phyloP scores from a whole-genome alignment of 2,329 filamentous ascomycete species.

The Stemphylium lycopersici region DNA sequence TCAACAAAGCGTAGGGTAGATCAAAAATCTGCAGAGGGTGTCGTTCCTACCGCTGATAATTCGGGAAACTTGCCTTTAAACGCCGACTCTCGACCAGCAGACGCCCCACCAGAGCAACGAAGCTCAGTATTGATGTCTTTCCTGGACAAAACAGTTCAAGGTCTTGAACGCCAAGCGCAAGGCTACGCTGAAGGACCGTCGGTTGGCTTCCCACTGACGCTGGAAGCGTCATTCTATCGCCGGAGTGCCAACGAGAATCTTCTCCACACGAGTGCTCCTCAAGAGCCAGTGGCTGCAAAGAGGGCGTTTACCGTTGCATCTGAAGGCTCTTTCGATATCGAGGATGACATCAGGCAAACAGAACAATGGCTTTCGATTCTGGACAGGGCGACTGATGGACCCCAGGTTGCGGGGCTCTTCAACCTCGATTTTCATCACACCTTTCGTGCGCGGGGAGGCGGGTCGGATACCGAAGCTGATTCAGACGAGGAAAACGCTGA shows the following conservation, averaged over 20 bases:
- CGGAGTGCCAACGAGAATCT: background rate
- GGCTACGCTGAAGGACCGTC: background rate
- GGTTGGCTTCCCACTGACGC: background rate
- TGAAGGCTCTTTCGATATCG: slow-evolving; percentile 1
- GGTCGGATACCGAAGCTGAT: background rate
- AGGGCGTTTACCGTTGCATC: slow-evolving; percentile 8
- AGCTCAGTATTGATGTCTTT: background rate
- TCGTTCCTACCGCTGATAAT: background rate
- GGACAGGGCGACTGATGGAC: background rate
- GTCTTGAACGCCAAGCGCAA: background rate
- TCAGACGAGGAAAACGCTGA: too few species aligned
- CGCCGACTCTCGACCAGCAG: background rate
- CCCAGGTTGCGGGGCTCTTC: slow-evolving; percentile 7
- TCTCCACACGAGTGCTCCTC: background rate
- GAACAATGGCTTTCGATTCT: slow-evolving; percentile 5
- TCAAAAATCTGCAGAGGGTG: background rate
- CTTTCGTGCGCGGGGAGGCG: background rate
- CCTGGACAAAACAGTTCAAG: background rate
- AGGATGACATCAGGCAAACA: slow-evolving; percentile 10
- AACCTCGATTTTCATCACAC: slow-evolving; percentile 11
- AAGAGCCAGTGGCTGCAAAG: background rate
- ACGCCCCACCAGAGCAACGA: background rate
- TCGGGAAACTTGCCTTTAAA: background rate
- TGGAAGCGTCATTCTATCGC: background rate
- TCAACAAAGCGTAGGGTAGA: slow-evolving; percentile 7